Conservation (phyloP, 1,284 basidiomycete genomes). For the Lentinus polychrous region DNA sequence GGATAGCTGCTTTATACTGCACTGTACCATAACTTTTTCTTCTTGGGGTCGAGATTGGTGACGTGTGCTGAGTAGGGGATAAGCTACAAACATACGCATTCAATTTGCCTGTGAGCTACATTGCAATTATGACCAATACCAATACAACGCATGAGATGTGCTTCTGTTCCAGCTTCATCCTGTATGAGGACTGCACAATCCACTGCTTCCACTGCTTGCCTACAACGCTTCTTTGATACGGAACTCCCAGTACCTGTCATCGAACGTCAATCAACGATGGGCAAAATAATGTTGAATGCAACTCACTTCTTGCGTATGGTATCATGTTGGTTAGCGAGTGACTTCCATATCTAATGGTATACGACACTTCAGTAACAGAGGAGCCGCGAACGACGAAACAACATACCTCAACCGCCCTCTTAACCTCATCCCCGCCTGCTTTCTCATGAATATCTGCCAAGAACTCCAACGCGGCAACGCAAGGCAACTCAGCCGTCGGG, state of each 20-base stretch:
- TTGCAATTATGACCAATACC: no score
- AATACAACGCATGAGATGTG: no score
- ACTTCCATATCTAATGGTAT: constrained; percentile 54
- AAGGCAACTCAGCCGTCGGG: constrained; percentile 67
- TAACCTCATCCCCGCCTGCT: constrained; percentile 39
- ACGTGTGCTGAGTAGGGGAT: no score
- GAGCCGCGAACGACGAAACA: constrained; percentile 1
- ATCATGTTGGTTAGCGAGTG: constrained; percentile 67
- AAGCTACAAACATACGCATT: no score
- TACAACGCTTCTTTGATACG: constrained; percentile 10
- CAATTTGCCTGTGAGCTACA: no score
- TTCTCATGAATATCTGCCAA: constrained; percentile 73
- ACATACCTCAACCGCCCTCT: constrained; percentile 46
- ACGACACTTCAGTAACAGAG: constrained; percentile 6
- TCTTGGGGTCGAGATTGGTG: no score
- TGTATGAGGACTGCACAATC: no score
- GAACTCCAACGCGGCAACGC: constrained; percentile 77
- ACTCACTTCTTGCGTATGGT: constrained; percentile 73
- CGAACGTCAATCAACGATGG: constrained; percentile 10
- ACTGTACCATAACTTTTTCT: no score
- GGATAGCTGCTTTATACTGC: no score
- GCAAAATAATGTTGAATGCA: constrained; percentile 7
- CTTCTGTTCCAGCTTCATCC: no score
- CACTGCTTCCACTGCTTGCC: no score
- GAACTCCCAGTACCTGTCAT: constrained; percentile 23